Evolutionary conservation across 495 filamentous ascomycete species (phyloP).

Genomic region (Diplogelasinospora grovesii): DNA sequence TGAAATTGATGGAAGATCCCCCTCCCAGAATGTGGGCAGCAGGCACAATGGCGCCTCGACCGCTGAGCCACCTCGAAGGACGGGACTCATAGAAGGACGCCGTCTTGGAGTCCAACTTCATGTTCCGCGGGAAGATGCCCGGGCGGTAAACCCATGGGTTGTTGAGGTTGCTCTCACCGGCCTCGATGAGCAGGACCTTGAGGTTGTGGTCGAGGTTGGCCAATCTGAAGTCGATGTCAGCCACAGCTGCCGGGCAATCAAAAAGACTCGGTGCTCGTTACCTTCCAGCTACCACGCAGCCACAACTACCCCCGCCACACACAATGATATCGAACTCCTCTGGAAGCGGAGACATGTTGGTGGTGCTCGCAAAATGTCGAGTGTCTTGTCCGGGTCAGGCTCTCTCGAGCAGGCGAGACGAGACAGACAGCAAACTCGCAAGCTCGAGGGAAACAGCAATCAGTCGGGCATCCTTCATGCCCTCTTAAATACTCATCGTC

Average conservation of each 20-base stretch:
- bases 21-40: constrained; percentile 74
- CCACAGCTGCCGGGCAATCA: neutral
- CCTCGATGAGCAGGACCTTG: constrained; percentile 72
- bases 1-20: constrained; percentile 76
- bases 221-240: constrained; percentile 35
- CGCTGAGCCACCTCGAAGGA: constrained; percentile 65
- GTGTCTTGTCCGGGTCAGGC: neutral
- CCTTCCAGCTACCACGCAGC: constrained; percentile 71
- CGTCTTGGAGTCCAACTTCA: constrained; percentile 68
- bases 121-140: constrained; percentile 61
- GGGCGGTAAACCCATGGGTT: constrained; percentile 79
- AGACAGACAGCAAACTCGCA: neutral
- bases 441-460: no score
- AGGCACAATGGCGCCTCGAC: constrained; percentile 68
- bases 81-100: constrained; percentile 76
- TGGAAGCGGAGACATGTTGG: constrained; percentile 39
- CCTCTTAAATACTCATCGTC: constrained; percentile 1
- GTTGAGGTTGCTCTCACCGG: constrained; percentile 72
- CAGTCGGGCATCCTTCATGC: no score
- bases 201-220: constrained; percentile 78
- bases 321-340: constrained; percentile 83
- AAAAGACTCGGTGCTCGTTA: constrained; percentile 12
- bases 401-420: neutral
- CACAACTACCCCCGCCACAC: constrained; percentile 63
- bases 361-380: neutral